Conservation (phyloP, 78 protist genomes). For the Capsaspora owczarzaki region DNA sequence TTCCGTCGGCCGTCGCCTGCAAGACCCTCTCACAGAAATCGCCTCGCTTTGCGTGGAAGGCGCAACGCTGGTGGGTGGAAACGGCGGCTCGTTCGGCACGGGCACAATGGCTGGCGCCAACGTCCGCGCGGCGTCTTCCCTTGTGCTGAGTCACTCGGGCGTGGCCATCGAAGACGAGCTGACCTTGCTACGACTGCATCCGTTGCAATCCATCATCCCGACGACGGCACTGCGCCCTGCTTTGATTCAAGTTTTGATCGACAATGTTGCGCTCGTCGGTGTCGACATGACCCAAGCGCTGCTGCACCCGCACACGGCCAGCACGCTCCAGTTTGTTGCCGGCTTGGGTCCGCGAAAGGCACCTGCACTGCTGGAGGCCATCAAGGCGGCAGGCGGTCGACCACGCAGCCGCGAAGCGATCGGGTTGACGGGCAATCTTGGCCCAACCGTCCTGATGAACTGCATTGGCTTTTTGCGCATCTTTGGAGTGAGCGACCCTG, state of each 20-base stretch:
- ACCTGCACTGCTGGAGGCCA: neutral
- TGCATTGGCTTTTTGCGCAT: no score
- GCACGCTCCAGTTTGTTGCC: neutral
- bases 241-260: neutral
- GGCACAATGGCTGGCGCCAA: no score
- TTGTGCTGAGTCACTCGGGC: no score
- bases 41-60: no score
- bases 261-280: neutral
- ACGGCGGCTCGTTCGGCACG: no score
- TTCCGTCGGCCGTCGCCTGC: neutral
- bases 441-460: no score
- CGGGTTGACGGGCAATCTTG: no score
- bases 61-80: no score
- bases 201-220: neutral
- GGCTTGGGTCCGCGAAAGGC: conserved; percentile 22
- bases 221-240: neutral
- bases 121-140: no score
- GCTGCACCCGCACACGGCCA: neutral
- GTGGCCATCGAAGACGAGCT: neutral
- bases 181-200: neutral
- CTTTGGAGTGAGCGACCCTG: neutral
- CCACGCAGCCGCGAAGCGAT: no score
- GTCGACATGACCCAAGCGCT: neutral
- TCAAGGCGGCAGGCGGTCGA: no score
- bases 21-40: neutral